These are phyloP conservation scores for Trichoderma breve DNA, from an alignment of 2,329 filamentous ascomycete genomes.

Conservation along the genomic window DNA sequence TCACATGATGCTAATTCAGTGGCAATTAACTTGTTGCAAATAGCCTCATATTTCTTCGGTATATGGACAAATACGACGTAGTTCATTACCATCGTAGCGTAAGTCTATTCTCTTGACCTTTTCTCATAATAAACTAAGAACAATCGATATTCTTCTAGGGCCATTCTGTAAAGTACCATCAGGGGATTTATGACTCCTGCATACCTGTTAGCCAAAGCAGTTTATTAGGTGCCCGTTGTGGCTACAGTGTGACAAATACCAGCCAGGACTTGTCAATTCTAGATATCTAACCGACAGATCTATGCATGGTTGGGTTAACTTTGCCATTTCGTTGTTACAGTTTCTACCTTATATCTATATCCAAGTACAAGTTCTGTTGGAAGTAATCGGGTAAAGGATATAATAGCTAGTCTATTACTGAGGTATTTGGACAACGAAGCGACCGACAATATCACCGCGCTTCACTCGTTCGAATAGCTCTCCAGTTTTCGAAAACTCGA, in stretches of 20 bases:
- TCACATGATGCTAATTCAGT: background rate
- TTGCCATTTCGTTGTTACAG: background rate
- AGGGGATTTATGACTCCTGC: too few relatives aligned
- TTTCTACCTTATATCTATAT: background rate
- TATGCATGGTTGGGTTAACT: too few relatives aligned
- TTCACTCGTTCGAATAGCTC: constrained; percentile 3
- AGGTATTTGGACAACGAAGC: background rate
- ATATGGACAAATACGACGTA: background rate
- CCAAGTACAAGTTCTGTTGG: background rate
- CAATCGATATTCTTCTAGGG: background rate
- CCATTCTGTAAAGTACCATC: too few relatives aligned
- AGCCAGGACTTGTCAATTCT: too few relatives aligned
- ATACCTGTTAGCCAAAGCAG: too few relatives aligned
- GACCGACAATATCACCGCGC: background rate
- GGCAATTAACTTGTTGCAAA: background rate
- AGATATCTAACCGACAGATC: too few relatives aligned
- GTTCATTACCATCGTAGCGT: background rate
- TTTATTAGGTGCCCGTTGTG: too few relatives aligned
- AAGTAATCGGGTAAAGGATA: background rate
- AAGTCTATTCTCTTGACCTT: background rate
- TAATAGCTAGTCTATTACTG: background rate
- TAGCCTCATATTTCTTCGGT: background rate
- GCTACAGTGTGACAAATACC: too few relatives aligned
- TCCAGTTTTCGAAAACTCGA: background rate
- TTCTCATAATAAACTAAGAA: background rate